Evolutionary conservation across 2,329 filamentous ascomycete species (phyloP).

Genomic region (Aspergillus melleus): DNA sequence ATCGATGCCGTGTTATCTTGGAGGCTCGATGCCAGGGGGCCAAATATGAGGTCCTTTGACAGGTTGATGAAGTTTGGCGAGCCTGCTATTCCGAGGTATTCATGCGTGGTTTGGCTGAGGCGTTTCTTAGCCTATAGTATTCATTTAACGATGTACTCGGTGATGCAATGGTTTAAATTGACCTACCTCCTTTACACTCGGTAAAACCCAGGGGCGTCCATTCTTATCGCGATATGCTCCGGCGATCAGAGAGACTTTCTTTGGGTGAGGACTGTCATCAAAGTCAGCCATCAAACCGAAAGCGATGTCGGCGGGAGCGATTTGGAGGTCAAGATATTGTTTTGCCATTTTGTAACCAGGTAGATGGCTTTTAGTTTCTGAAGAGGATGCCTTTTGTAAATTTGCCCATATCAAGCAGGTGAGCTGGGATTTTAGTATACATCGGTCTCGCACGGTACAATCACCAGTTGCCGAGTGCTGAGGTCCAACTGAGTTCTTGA

Average conservation of each 20-base stretch:
- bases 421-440: too few relatives aligned
- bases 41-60: too few relatives aligned
- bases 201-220: conserved; percentile 39
- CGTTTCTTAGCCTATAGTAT: conserved; percentile 57
- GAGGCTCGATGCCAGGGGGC: conserved; percentile 49
- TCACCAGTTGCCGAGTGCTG: too few relatives aligned
- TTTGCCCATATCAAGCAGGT: too few relatives aligned
- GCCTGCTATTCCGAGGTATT: conserved; percentile 89
- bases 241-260: conserved; percentile 42
- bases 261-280: conserved; percentile 20
- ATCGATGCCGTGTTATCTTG: conserved; percentile 62
- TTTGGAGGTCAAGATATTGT: too few relatives aligned
- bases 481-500: too few relatives aligned
- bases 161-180: too few relatives aligned
- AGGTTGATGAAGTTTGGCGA: conserved; percentile 18
- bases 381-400: too few relatives aligned
- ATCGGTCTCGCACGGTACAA: too few relatives aligned
- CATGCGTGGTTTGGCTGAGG: conserved; percentile 68
- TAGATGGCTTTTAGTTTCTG: too few relatives aligned
- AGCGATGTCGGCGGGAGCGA: conserved; percentile 1
- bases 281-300: conserved; percentile 29
- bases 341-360: too few relatives aligned
- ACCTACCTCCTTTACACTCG: conserved; percentile 33
- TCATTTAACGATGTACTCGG: too few relatives aligned
- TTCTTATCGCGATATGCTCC: conserved; percentile 45